phyloP scores from a whole-genome alignment of 441 rosid genomes.

The Euphorbia schlechtendalii region DNA sequence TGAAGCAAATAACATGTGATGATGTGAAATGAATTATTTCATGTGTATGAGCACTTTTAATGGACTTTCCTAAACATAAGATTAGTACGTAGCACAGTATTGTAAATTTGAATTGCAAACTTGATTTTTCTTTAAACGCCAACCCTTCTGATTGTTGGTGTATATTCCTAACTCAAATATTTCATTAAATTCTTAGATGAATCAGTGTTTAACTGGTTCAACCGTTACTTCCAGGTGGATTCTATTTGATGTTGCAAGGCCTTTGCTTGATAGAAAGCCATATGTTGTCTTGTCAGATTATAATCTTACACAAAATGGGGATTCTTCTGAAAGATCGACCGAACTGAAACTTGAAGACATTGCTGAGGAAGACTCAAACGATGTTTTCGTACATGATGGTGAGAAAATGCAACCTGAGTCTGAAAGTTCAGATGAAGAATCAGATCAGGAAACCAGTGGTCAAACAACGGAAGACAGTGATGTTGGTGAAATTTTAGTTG shows the following conservation, averaged over 20 bases:
- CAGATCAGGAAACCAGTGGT: constrained; percentile 28
- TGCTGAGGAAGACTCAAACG: constrained; percentile 36
- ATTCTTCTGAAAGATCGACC: constrained; percentile 30
- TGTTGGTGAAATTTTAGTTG: constrained; percentile 46
- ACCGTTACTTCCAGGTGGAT: constrained; percentile 68
- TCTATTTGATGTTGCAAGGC: constrained; percentile 56
- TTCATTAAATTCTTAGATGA: background rate
- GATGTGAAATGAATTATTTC: no score
- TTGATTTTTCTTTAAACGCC: constrained; percentile 1
- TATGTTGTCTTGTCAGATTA: constrained; percentile 62
- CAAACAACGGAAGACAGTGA: constrained; percentile 26
- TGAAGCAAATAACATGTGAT: constrained; percentile 10
- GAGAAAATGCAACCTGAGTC: constrained; percentile 38
- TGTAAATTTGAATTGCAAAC: background rate
- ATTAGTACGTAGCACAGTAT: no score
- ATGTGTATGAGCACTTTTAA: background rate
- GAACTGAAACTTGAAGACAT: constrained; percentile 32
- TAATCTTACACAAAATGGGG: constrained; percentile 31
- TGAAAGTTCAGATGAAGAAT: constrained; percentile 46
- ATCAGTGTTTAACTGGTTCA: constrained; percentile 18
- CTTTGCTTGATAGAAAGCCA: constrained; percentile 59
- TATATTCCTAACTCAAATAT: background rate
- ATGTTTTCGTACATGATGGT: constrained; percentile 37
- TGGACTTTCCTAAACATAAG: background rate
- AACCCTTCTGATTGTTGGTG: background rate